Evolutionary conservation across 2,329 filamentous ascomycete genomes (phyloP).

Genomic region (Scytalidium sp.): DNA sequence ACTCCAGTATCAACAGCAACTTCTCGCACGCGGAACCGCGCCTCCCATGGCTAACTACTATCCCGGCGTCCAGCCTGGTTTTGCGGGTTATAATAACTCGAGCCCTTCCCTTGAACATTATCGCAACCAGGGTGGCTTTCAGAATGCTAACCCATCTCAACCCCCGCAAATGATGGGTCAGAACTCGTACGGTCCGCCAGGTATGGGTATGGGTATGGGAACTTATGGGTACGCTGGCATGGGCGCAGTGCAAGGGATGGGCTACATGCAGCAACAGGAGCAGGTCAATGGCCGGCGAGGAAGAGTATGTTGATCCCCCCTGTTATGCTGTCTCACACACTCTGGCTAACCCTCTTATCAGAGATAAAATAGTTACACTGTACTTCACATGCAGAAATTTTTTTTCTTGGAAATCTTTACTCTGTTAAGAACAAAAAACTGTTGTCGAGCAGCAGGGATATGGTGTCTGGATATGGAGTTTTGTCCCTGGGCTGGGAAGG

Average conservation of each 20-base stretch:
- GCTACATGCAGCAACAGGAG: conserved; percentile 55
- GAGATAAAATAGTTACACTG: background rate
- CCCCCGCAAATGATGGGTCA: conserved; percentile 36
- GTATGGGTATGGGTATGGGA: conserved; percentile 44
- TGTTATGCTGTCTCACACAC: background rate
- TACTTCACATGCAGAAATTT: background rate
- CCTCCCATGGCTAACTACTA: conserved; percentile 57
- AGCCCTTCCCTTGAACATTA: conserved; percentile 53
- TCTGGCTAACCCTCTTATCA: background rate
- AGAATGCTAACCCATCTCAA: conserved; percentile 49
- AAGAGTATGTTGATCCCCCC: conserved; percentile 43
- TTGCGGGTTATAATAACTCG: conserved; percentile 47
- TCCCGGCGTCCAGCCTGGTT: conserved; percentile 53
- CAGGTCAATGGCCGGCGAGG: conserved; percentile 55
- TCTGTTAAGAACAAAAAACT: background rate
- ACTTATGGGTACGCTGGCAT: conserved; percentile 43
- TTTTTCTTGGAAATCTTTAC: background rate
- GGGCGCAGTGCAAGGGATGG: conserved; percentile 45
- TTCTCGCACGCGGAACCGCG: conserved; percentile 48
- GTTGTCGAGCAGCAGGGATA: background rate
- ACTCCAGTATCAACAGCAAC: conserved; percentile 56
- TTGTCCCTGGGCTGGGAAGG: background rate
- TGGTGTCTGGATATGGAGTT: background rate
- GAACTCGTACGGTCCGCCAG: conserved; percentile 46
- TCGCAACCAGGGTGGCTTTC: conserved; percentile 45